phyloP scores from a whole-genome alignment of 2,329 filamentous ascomycete genomes.

The Penicillium hesseltinei region DNA sequence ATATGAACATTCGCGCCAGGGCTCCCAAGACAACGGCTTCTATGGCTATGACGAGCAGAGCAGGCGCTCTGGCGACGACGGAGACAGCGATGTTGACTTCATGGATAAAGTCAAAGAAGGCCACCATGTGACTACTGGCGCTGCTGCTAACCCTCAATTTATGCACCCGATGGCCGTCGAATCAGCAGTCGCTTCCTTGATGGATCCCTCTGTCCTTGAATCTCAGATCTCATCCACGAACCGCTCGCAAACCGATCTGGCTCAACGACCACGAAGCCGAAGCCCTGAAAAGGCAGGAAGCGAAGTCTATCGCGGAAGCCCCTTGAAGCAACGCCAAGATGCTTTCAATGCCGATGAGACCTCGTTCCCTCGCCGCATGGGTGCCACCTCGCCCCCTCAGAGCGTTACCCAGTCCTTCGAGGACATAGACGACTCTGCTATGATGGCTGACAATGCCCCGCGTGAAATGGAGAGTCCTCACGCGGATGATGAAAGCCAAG shows the following conservation, averaged over 20 bases:
- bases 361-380: slow-evolving; percentile 41
- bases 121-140: slow-evolving; percentile 68
- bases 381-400: slow-evolving; percentile 53
- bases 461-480: slow-evolving; percentile 69
- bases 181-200: slow-evolving; percentile 85
- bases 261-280: slow-evolving; percentile 37
- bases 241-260: slow-evolving; percentile 45
- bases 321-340: slow-evolving; percentile 46
- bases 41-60: slow-evolving; percentile 53
- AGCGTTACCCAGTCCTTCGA: slow-evolving; percentile 52
- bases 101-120: slow-evolving; percentile 61
- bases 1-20: slow-evolving; percentile 37
- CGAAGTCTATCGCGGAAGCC: slow-evolving; percentile 42
- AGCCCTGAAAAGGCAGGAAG: slow-evolving; percentile 28
- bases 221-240: slow-evolving; percentile 50
- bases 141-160: slow-evolving; percentile 71
- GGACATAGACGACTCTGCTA: slow-evolving; percentile 44
- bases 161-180: slow-evolving; percentile 74
- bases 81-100: slow-evolving; percentile 57
- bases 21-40: slow-evolving; percentile 27
- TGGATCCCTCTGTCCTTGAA: slow-evolving; percentile 77
- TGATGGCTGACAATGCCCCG: slow-evolving; percentile 65
- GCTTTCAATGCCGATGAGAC: slow-evolving; percentile 38
- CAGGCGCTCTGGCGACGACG: slow-evolving; percentile 48
- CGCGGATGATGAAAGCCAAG: slow-evolving; percentile 68